Evolutionary conservation across 2,329 filamentous ascomycete species (phyloP), one percentile per base, ranked within the genome.

Genomic region (Nemania sp.): DNA sequence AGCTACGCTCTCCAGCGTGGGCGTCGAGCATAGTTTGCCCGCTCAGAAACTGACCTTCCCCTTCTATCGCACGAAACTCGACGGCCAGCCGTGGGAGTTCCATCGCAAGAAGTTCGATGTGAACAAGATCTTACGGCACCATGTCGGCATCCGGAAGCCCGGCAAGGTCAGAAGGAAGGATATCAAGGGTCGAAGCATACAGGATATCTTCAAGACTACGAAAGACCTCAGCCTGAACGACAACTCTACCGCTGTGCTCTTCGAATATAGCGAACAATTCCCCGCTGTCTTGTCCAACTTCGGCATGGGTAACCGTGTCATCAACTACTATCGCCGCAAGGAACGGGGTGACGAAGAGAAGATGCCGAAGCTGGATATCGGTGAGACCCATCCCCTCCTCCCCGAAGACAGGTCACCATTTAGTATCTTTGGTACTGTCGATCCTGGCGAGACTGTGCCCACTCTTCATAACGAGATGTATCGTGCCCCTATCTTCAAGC

Each of bases 401-500:
- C 91, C 91, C 1, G 92, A 99, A 69, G 94, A 99, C 72, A 90
- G 93, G 66, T 97, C 93, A 40, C 94, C 94, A 0, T 99, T 99
- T 70, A 90, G 91, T 30, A 89, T 95, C 46, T 99, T 99, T 67
- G 94, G 94, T 20, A 89, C 91, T 30, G 91, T 99, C 20, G 89
- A 96, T 60, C 85, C 91, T 2, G 94, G 94, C 17, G 90, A 97
- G 74, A 90, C 88, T 9, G 90, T 95, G 3, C 89, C 92, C 1
- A 93, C 94, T 1, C 79, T 99, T 14, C 91, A 96, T 70, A 99
- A 97, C 65, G 86, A 90, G 43, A 96, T 99, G 89, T 97, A 91
- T 67, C 85, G 93, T 47, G 92, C 94, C 3, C 94, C 94, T 0
- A 85, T 99, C 23, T 99, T 97, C 77, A 89, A 88, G 65, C 94